Percentiles rank a stretch among this genome's conserved stretches.
Conservation (phyloP, 495 filamentous ascomycete genomes). For the Terfezia claveryi region DNA sequence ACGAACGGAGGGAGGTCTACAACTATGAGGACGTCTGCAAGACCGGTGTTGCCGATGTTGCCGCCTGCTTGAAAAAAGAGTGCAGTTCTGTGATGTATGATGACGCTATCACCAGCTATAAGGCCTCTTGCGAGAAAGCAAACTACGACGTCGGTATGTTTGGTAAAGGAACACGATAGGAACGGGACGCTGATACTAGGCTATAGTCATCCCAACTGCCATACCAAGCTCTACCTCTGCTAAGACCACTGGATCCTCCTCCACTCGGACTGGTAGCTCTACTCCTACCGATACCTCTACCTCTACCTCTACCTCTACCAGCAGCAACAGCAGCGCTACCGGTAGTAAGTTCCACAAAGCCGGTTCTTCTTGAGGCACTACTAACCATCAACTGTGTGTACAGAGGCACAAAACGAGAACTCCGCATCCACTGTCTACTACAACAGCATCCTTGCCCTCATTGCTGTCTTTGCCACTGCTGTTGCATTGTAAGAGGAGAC, state of each 20-base stretch:
- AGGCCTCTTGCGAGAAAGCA: neutral
- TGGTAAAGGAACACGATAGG: neutral
- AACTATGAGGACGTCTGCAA: conserved; percentile 1
- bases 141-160: neutral
- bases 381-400: neutral
- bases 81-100: neutral
- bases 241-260: neutral
- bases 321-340: too few species aligned
- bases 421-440: neutral
- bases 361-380: too few species aligned
- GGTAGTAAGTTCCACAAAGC: too few species aligned
- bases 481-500: neutral
- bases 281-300: neutral
- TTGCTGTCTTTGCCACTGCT: neutral
- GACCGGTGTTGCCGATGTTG: neutral
- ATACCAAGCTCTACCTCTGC: neutral
- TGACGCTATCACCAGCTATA: neutral
- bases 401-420: neutral
- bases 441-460: neutral
- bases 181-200: too few species aligned
- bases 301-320: neutral
- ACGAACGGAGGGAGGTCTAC: neutral
- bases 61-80: neutral
- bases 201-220: neutral
- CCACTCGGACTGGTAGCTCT: neutral